Conservation (phyloP, 2,329 filamentous ascomycete genomes). For the Alternaria brassicae region DNA sequence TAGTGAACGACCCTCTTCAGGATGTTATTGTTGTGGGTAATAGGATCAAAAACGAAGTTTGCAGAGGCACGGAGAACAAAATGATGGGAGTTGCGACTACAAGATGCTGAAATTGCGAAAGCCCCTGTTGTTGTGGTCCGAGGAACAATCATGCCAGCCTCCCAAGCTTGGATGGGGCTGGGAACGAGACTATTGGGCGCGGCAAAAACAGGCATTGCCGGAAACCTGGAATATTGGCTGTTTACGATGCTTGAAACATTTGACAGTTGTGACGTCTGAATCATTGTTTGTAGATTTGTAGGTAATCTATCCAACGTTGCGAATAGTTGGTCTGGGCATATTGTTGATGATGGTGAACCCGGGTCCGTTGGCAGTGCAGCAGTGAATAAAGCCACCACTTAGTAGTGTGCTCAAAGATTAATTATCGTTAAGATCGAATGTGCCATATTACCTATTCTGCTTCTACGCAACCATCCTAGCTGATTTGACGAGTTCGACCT, state of each 20-base stretch:
- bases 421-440: background rate
- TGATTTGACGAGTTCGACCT: background rate
- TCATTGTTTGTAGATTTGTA: background rate
- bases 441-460: background rate
- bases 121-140: constrained; percentile 17
- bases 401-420: background rate
- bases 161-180: constrained; percentile 7
- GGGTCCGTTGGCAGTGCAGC: background rate
- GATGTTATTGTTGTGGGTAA: background rate
- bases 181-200: constrained; percentile 15
- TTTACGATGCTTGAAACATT: background rate
- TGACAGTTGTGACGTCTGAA: constrained; percentile 2
- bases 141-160: constrained; percentile 8
- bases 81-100: constrained; percentile 3
- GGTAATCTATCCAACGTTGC: background rate
- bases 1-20: background rate
- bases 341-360: background rate
- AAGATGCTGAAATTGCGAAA: constrained; percentile 6
- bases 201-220: constrained; percentile 10
- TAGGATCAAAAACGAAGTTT: background rate
- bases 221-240: background rate
- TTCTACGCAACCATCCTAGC: background rate
- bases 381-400: background rate
- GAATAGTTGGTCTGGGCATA: background rate
- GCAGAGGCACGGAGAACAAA: background rate